Evolutionary conservation across 2,329 filamentous ascomycete genomes (phyloP).

Genomic region (Alternaria sp.): DNA sequence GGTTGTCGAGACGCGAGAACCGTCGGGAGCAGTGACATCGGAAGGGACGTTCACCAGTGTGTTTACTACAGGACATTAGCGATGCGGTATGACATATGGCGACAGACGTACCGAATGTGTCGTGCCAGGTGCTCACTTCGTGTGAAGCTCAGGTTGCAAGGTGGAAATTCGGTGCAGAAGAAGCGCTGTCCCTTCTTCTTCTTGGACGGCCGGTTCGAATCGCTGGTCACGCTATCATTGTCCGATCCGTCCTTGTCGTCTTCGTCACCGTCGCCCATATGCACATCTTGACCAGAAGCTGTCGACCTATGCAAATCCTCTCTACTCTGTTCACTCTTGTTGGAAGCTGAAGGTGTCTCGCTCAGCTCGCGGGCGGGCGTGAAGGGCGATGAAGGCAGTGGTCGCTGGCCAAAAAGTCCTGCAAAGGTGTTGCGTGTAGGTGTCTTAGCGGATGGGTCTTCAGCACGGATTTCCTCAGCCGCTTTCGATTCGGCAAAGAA

Average conservation of each 20-base stretch:
- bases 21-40: slow-evolving; percentile 93
- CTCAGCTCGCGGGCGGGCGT: slow-evolving; percentile 58
- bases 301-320: slow-evolving; percentile 69
- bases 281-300: slow-evolving; percentile 73
- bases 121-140: slow-evolving; percentile 93
- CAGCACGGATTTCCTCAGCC: slow-evolving; percentile 47
- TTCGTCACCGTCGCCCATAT: slow-evolving; percentile 75
- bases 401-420: slow-evolving; percentile 57
- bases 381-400: slow-evolving; percentile 56
- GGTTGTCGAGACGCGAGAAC: slow-evolving; percentile 93
- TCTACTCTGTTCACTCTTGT: slow-evolving; percentile 56
- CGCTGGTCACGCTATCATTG: slow-evolving; percentile 59
- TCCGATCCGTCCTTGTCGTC: slow-evolving; percentile 66
- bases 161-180: slow-evolving; percentile 93
- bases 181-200: slow-evolving; percentile 98
- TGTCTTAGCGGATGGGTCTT: slow-evolving; percentile 62
- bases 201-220: slow-evolving; percentile 78
- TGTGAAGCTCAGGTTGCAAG: slow-evolving; percentile 93
- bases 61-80: slow-evolving; percentile 71
- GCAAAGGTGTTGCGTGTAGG: slow-evolving; percentile 67
- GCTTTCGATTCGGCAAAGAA: slow-evolving; percentile 52
- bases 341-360: slow-evolving; percentile 46
- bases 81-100: slow-evolving; percentile 10
- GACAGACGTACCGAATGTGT: slow-evolving; percentile 77
- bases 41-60: slow-evolving; percentile 95